phyloP scores from a whole-genome alignment of 495 filamentous ascomycete genomes.

The Neohortaea acidophila region DNA sequence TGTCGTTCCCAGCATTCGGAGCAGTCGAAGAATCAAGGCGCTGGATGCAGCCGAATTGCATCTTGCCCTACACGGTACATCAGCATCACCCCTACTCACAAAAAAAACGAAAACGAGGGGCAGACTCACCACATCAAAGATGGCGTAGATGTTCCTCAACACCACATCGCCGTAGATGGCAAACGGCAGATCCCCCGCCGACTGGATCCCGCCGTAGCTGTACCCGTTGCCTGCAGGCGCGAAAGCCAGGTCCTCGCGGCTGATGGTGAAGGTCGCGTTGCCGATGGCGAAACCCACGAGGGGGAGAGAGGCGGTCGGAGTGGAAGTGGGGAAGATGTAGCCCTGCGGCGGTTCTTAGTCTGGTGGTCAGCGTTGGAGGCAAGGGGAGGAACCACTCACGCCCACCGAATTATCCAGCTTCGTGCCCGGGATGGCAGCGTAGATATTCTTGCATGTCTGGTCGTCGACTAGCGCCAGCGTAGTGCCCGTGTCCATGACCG shows the following conservation, averaged over 20 bases:
- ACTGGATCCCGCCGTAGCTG: conserved; percentile 63
- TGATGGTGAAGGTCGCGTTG: conserved; percentile 46
- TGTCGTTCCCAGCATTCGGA: no score
- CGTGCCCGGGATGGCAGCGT: conserved; percentile 51
- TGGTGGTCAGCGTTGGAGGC: conserved; percentile 18
- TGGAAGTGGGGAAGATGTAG: conserved; percentile 49
- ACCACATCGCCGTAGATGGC: conserved; percentile 63
- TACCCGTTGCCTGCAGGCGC: conserved; percentile 39
- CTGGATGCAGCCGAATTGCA: no score
- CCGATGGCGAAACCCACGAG: conserved; percentile 55
- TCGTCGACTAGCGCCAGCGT: conserved; percentile 59
- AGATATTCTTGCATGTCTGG: conserved; percentile 48
- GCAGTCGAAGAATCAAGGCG: no score
- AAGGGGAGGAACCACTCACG: not conserved
- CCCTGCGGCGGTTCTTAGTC: conserved; percentile 52
- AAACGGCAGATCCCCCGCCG: conserved; percentile 46
- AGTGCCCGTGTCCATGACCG: conserved; percentile 67
- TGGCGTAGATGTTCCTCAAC: conserved; percentile 55
- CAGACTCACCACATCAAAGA: conserved; percentile 6
- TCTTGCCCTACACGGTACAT: no score
- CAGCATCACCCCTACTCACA: no score
- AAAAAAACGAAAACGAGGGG: no score
- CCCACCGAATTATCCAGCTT: not conserved
- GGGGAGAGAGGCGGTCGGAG: conserved; percentile 42
- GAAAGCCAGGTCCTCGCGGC: conserved; percentile 59